phyloP scores from a whole-genome alignment of 2,329 filamentous ascomycete genomes.

The Coniella lustricola region DNA sequence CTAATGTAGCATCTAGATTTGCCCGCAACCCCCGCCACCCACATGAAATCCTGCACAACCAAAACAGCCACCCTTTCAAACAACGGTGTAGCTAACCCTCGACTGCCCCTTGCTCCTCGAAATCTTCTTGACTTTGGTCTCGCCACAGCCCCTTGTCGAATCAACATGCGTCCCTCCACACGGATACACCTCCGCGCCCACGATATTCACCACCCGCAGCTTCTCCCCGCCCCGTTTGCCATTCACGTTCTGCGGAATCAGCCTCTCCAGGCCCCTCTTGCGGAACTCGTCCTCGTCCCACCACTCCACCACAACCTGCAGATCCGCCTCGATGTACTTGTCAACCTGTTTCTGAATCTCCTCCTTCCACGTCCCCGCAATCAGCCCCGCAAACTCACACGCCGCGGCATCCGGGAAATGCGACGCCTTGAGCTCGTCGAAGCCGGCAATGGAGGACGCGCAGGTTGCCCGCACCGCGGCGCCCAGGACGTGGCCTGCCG shows the following conservation, averaged over 20 bases:
- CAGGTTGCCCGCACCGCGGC: conserved; percentile 56
- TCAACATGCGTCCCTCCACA: conserved; percentile 70
- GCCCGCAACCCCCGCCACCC: too few species aligned
- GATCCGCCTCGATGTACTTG: conserved; percentile 45
- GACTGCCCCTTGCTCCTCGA: conserved; percentile 56
- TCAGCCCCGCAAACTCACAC: conserved; percentile 61
- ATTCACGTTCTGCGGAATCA: conserved; percentile 46
- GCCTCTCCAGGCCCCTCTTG: conserved; percentile 43
- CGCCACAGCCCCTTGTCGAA: conserved; percentile 50
- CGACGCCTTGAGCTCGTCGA: conserved; percentile 63
- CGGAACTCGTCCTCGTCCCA: conserved; percentile 51
- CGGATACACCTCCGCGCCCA: conserved; percentile 62
- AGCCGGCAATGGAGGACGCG: conserved; percentile 41
- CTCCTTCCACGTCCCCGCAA: conserved; percentile 56
- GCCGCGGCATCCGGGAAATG: conserved; percentile 63
- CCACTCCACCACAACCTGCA: conserved; percentile 48
- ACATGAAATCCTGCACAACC: not conserved
- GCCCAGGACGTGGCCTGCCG: conserved; percentile 66
- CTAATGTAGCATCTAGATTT: too few species aligned
- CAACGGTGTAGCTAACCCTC: conserved; percentile 42
- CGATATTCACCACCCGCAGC: conserved; percentile 62
- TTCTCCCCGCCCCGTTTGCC: conserved; percentile 42
- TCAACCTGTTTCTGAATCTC: conserved; percentile 56
- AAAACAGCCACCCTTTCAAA: not conserved
- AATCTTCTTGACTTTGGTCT: conserved; percentile 61